Conservation (phyloP, 768 basidiomycete genomes). For the Leccinum ochraceum region DNA sequence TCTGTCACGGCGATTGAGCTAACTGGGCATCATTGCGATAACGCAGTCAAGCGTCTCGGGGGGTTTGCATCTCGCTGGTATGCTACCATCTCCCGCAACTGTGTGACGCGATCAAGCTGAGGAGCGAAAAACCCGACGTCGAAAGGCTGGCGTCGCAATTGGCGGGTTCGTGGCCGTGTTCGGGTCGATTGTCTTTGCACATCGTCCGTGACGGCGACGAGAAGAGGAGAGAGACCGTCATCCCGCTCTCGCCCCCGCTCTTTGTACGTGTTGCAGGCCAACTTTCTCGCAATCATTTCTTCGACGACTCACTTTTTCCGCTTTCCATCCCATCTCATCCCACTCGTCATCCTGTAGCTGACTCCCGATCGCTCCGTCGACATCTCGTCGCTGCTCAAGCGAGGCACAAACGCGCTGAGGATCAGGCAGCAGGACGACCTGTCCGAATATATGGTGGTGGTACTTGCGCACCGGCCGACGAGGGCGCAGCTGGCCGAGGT, state of each 20-base stretch:
- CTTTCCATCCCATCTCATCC: background rate
- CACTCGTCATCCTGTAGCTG: slow-evolving; percentile 35
- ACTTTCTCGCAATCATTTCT: background rate
- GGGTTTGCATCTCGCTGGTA: slow-evolving; percentile 46
- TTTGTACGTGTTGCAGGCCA: slow-evolving; percentile 34
- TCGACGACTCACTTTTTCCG: background rate
- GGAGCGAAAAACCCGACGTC: slow-evolving; percentile 17
- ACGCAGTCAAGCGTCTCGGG: slow-evolving; percentile 35
- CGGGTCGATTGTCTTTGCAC: slow-evolving; percentile 22
- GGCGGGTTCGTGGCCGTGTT: slow-evolving; percentile 46
- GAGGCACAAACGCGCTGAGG: slow-evolving; percentile 45
- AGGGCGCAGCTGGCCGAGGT: slow-evolving; percentile 40
- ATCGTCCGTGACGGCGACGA: slow-evolving; percentile 3
- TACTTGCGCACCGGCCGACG: slow-evolving; percentile 54
- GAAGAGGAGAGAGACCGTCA: slow-evolving; percentile 5
- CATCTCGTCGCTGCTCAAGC: slow-evolving; percentile 44
- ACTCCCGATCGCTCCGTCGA: slow-evolving; percentile 53
- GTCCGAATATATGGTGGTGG: slow-evolving; percentile 45
- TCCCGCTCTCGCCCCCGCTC: slow-evolving; percentile 34
- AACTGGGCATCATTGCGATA: background rate
- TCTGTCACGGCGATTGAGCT: background rate
- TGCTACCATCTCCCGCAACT: slow-evolving; percentile 41
- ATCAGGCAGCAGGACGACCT: slow-evolving; percentile 46
- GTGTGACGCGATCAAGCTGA: slow-evolving; percentile 16
- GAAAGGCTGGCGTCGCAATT: slow-evolving; percentile 26